phyloP scores from a whole-genome alignment of 2,329 filamentous ascomycete species.

The Teratosphaeria gauchensis region DNA sequence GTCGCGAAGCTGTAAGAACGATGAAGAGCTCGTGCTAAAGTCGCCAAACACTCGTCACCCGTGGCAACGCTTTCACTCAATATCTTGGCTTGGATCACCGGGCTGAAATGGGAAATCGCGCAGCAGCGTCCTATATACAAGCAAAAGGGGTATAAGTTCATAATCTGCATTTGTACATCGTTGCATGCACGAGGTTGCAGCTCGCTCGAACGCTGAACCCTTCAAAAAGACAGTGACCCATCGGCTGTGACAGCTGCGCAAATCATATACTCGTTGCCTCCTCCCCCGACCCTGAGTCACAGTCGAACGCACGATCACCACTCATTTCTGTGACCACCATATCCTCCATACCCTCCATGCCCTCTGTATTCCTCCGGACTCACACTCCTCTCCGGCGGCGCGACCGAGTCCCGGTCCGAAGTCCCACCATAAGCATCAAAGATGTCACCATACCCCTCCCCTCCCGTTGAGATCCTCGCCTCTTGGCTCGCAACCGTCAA shows the following conservation, averaged over 20 bases:
- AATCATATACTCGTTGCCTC: not conserved
- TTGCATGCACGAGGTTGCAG: not conserved
- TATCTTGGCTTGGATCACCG: no score
- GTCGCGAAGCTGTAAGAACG: no score
- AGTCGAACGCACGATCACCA: not conserved
- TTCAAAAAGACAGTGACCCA: not conserved
- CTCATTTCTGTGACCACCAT: no score
- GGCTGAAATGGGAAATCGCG: not conserved
- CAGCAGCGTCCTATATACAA: not conserved
- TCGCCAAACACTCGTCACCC: no score
- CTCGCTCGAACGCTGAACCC: not conserved
- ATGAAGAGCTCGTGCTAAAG: no score
- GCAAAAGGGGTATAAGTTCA: not conserved
- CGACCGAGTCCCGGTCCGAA: conserved; percentile 1
- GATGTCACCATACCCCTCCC: conserved; percentile 12
- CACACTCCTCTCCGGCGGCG: not conserved
- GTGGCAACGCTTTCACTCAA: no score
- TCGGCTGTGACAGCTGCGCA: not conserved
- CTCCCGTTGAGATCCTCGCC: not conserved
- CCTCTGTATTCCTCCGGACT: not conserved
- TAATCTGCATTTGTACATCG: not conserved
- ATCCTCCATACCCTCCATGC: not conserved
- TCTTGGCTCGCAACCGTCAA: conserved; percentile 1
- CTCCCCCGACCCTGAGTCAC: no score
- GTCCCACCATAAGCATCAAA: conserved; percentile 13